phyloP scores from a whole-genome alignment of 805 yeast genomes.

The Schizosaccharomyces osmophilus region DNA sequence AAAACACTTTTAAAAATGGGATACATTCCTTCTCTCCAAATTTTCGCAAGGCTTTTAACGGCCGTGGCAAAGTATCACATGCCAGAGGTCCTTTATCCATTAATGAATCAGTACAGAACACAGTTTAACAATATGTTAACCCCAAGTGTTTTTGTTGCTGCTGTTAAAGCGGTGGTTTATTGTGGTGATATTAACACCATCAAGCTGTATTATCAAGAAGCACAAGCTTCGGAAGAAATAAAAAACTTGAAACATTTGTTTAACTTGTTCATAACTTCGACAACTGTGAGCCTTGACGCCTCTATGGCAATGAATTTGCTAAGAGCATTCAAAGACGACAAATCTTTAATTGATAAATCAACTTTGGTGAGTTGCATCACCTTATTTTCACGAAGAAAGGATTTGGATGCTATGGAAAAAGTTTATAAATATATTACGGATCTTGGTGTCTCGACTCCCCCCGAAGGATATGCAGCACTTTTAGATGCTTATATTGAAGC shows the following conservation, averaged over 20 bases:
- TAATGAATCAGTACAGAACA: neutral
- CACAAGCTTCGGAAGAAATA: neutral
- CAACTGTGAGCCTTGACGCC: neutral
- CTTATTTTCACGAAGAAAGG: neutral
- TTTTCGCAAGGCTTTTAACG: neutral
- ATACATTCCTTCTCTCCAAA: neutral
- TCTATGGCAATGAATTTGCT: neutral
- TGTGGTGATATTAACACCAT: neutral
- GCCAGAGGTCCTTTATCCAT: neutral
- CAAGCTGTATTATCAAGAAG: neutral
- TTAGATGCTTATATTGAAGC: conserved; percentile 9
- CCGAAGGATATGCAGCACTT: neutral
- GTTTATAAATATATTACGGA: neutral
- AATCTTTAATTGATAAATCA: neutral
- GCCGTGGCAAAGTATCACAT: neutral
- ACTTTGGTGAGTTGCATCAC: neutral
- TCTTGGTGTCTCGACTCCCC: neutral
- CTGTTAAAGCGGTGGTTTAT: neutral
- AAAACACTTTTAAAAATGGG: neutral
- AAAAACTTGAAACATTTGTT: neutral
- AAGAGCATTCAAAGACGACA: neutral
- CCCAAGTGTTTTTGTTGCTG: neutral
- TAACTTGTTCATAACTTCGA: neutral
- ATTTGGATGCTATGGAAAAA: neutral
- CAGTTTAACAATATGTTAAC: neutral